These are phyloP conservation scores for Backusella tuberculispora DNA, from an alignment of 192 early-diverging fungal species.

Conservation along the genomic window DNA sequence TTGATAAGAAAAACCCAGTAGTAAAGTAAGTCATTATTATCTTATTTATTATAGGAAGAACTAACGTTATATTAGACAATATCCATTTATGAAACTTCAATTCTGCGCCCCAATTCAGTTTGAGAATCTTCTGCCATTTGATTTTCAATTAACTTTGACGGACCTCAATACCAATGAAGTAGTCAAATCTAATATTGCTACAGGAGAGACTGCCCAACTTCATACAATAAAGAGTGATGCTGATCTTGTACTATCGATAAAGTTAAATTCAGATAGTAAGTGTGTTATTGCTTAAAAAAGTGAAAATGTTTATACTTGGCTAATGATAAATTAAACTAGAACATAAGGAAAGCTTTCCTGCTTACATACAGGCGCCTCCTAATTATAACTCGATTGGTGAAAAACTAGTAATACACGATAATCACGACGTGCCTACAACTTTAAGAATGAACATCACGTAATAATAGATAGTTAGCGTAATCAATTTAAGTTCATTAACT, in stretches of 20 bases:
- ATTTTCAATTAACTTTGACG: slow-evolving; percentile 62
- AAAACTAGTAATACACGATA: slow-evolving; percentile 5
- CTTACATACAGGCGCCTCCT: background rate
- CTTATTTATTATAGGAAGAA: background rate
- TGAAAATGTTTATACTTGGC: background rate
- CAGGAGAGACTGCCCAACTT: slow-evolving; percentile 19
- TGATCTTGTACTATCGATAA: background rate
- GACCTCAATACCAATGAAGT: slow-evolving; percentile 48
- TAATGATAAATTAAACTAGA: slow-evolving; percentile 7
- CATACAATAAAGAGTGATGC: slow-evolving; percentile 20
- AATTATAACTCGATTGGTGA: background rate
- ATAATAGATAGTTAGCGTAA: background rate
- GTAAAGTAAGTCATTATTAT: slow-evolving; percentile 8
- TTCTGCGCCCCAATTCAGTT: slow-evolving; percentile 66
- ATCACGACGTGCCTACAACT: background rate
- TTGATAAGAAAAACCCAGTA: slow-evolving; percentile 33
- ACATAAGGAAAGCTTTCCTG: slow-evolving; percentile 10
- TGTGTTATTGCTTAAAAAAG: background rate
- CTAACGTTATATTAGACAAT: slow-evolving; percentile 27
- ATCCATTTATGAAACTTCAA: slow-evolving; percentile 68
- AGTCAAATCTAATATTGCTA: background rate
- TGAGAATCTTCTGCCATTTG: slow-evolving; percentile 84
- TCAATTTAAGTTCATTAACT: slow-evolving; percentile 1
- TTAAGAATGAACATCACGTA: slow-evolving; percentile 25
- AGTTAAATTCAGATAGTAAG: slow-evolving; percentile 6